phyloP scores from a whole-genome alignment of 176 grass and related monocot species.

The Zoysia japonica region DNA sequence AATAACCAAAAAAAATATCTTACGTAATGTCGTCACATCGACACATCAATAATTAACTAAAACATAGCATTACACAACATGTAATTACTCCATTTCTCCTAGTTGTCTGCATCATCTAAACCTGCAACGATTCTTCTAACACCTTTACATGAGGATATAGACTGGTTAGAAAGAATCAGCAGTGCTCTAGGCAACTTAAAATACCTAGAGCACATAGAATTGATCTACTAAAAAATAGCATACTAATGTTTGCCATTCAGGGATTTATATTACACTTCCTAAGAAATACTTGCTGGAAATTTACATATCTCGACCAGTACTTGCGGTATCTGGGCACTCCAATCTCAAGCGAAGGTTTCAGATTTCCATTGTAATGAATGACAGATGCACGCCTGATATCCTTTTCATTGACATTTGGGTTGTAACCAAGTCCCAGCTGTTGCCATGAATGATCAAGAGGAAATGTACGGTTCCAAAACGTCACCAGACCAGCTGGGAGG shows the following conservation, averaged over 20 bases:
- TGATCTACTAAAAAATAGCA: constrained; percentile 19
- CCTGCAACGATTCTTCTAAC: constrained; percentile 29
- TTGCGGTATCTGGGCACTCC: constrained; percentile 71
- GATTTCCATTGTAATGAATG: constrained; percentile 92
- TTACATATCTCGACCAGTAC: constrained; percentile 68
- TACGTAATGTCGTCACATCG: not conserved
- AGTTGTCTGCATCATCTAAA: constrained; percentile 21
- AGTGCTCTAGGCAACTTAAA: constrained; percentile 36
- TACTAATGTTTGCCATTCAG: constrained; percentile 32
- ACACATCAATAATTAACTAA: constrained; percentile 14
- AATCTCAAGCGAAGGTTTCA: constrained; percentile 96
- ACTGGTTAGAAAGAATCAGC: constrained; percentile 36
- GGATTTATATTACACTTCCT: constrained; percentile 79
- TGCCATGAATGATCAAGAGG: constrained; percentile 74
- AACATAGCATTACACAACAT: constrained; percentile 27
- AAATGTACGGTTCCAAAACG: constrained; percentile 77
- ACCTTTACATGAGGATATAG: constrained; percentile 30
- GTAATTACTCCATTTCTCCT: constrained; percentile 15
- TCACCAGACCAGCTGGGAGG: constrained; percentile 82
- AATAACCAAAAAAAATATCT: not conserved
- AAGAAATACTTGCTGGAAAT: constrained; percentile 67
- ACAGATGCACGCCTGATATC: constrained; percentile 64
- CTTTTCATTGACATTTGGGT: constrained; percentile 68
- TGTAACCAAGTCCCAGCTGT: constrained; percentile 84
- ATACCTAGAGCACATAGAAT: constrained; percentile 65